Evolutionary conservation across 495 filamentous ascomycete genomes (phyloP), one percentile per base, ranked within the genome.

Genomic region (Chaetomidium leptoderma): DNA sequence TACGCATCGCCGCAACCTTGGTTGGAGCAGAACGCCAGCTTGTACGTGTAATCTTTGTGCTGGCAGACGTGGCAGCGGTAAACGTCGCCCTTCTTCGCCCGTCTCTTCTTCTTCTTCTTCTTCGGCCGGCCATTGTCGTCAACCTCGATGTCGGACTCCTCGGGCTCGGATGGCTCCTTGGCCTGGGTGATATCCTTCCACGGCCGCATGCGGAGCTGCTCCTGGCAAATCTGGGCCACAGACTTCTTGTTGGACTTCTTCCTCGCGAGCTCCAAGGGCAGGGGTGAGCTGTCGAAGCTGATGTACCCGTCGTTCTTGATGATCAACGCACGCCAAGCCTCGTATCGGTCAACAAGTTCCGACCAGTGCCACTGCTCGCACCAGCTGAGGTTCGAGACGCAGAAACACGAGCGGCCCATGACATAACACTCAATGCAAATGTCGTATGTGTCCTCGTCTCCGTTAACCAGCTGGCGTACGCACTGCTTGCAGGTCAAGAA

Each of bases 401-500:
- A 98, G 8, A 76, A 78, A 68, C 93, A 98, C 60, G 90, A 95
- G 47, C 93, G 84, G 33, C 93, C 93, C 83, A 96, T 92, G 16
- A 83, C 86, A 62, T 92, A 97, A 68, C 93, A 98, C 42, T 98
- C 92, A 85, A 98, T 90, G 68, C 93, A 98, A 13, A 98, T 81
- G 65, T 98, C 93, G 66, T 97, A 98, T 0, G 86, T 83, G 57
- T 92, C 87, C 49, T 90, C 81, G 5, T 82, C 83, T 17, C 81
- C 88, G 49, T 76, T 75, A 30, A 77, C 73, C n/a, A 77, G 69
- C 39, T 79, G 68, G 16, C 77, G 74, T 29, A 86, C 78, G 66
- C 93, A 97, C 36, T 80, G 80, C 35, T 87, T 63, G 70, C 93
- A 98, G 4, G 91, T 95, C 32, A 98, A 74, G 65, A 97, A 98